These are phyloP conservation scores for Hypocreales sp. DNA, from an alignment of 2,329 filamentous ascomycete genomes.

Conservation along the genomic window DNA sequence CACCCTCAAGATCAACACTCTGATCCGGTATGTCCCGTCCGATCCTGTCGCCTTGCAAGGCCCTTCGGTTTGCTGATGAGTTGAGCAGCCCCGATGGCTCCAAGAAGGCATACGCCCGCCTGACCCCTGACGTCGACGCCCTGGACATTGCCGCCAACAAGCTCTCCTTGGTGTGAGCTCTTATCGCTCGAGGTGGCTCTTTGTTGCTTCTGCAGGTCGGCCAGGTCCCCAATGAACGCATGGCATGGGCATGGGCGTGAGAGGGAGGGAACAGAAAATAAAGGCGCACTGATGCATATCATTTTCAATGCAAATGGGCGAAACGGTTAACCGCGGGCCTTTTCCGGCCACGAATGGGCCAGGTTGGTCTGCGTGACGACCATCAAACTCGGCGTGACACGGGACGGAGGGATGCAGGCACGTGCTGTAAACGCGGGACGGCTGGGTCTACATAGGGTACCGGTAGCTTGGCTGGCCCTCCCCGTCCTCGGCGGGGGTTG, in stretches of 20 bases:
- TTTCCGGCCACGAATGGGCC: no score
- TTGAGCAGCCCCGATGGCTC: conserved; percentile 61
- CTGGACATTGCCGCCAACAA: conserved; percentile 99
- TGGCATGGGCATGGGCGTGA: conserved; percentile 18
- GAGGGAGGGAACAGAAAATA: conserved; percentile 5
- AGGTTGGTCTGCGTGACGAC: no score
- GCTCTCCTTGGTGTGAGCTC: conserved; percentile 81
- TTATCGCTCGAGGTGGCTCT: conserved; percentile 4
- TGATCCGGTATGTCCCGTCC: conserved; percentile 60
- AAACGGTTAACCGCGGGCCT: conserved; percentile 13
- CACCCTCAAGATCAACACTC: conserved; percentile 97
- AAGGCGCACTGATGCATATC: conserved; percentile 18
- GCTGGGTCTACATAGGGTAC: no score
- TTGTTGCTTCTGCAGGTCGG: conserved; percentile 23
- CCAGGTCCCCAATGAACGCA: conserved; percentile 15
- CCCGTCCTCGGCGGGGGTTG: background rate
- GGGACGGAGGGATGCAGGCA: no score
- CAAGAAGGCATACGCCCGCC: conserved; percentile 97
- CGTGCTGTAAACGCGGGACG: no score
- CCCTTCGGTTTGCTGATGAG: background rate
- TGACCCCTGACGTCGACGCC: conserved; percentile 93
- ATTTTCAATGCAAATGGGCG: conserved; percentile 18
- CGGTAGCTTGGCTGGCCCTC: no score
- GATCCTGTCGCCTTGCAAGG: no score
- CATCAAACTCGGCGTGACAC: no score